Conservation (phyloP, 805 yeast species). For the Brettanomyces naardenensis region DNA sequence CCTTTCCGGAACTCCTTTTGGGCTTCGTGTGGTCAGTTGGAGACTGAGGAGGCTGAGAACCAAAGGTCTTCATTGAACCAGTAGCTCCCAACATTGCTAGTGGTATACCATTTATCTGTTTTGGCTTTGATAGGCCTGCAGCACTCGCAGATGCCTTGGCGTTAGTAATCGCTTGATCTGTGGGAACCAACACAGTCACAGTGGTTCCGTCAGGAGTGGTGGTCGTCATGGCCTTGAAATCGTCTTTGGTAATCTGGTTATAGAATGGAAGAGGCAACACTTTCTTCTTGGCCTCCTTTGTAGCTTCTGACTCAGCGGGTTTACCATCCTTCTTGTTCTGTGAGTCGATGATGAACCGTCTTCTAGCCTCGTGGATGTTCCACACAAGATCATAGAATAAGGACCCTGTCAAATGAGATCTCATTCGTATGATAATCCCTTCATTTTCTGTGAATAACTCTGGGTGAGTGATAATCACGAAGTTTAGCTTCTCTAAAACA, state of each 20-base stretch:
- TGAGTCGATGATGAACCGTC: conserved; percentile 45
- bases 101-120: conserved; percentile 32
- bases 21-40: not conserved
- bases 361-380: conserved; percentile 90
- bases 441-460: conserved; percentile 65
- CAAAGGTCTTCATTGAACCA: conserved; percentile 43
- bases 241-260: conserved; percentile 84
- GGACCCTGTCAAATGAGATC: conserved; percentile 88
- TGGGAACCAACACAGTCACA: conserved; percentile 80
- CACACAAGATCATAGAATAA: conserved; percentile 86
- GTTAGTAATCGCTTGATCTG: conserved; percentile 62
- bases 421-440: conserved; percentile 79
- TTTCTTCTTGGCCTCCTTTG: conserved; percentile 19
- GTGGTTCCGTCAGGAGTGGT: conserved; percentile 93
- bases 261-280: conserved; percentile 80
- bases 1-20: not conserved
- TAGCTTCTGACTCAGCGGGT: not conserved
- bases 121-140: conserved; percentile 43
- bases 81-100: conserved; percentile 64
- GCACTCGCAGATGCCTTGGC: conserved; percentile 53
- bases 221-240: conserved; percentile 74
- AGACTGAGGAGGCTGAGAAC: conserved; percentile 3
- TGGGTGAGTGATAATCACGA: conserved; percentile 81
- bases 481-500: conserved; percentile 80
- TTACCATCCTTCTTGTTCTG: conserved; percentile 22